These are phyloP conservation scores for Triticum timopheevii DNA, from an alignment of 176 grass and related monocot genomes.

Conservation along the genomic window DNA sequence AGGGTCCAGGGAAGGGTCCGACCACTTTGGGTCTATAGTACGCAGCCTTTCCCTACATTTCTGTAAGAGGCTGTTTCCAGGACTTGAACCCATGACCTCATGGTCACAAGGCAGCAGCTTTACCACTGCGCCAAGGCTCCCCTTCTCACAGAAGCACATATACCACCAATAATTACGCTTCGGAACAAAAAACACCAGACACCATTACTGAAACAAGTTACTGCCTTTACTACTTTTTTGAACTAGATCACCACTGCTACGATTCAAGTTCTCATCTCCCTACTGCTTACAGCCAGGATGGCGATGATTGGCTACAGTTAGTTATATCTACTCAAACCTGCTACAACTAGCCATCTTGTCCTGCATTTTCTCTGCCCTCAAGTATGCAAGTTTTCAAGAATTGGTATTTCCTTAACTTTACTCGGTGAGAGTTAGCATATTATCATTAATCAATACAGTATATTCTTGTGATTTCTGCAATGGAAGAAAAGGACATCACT, in stretches of 20 bases:
- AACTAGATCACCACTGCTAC: background rate
- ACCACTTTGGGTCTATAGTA: too few species aligned
- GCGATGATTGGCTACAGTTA: background rate
- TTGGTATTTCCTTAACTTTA: background rate
- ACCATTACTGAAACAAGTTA: background rate
- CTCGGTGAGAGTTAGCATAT: background rate
- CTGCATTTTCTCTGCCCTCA: background rate
- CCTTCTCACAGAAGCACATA: slow-evolving; percentile 11
- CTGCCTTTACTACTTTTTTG: background rate
- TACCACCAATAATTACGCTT: background rate
- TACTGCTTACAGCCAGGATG: background rate
- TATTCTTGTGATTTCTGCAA: background rate
- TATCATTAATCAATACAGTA: background rate
- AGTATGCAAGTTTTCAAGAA: slow-evolving; percentile 11
- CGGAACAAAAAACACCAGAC: background rate
- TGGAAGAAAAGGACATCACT: background rate
- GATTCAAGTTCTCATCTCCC: slow-evolving; percentile 3
- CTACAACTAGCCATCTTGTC: background rate
- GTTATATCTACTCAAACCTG: slow-evolving; percentile 10
- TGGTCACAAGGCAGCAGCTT: too few species aligned
- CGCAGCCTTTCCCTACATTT: too few species aligned
- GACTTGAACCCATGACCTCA: too few species aligned
- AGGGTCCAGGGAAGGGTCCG: too few species aligned
- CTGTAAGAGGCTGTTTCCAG: too few species aligned
- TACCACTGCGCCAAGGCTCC: too few species aligned